Evolutionary conservation across 164 flowering plant species (phyloP).

Genomic region (Magnolia officinalis): DNA sequence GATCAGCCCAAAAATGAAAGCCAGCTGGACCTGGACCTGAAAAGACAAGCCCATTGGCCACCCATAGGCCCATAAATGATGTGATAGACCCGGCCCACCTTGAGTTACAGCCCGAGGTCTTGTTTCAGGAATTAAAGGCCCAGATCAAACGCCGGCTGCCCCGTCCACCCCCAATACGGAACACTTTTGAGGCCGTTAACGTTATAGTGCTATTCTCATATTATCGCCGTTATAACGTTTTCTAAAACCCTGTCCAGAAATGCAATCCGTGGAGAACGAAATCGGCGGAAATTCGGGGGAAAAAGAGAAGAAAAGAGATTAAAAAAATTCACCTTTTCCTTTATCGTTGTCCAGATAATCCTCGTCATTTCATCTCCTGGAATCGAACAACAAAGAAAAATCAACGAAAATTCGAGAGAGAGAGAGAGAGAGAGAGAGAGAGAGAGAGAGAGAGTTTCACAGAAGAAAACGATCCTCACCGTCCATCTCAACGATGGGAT

Average conservation of each 20-base stretch:
- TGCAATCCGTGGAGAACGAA: background rate
- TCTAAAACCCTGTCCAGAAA: background rate
- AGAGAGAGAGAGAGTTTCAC: background rate
- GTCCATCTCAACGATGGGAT: slow-evolving; percentile 95
- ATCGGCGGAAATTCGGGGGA: background rate
- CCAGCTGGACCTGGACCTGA: too few relatives aligned
- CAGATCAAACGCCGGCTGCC: too few relatives aligned
- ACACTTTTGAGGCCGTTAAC: too few relatives aligned
- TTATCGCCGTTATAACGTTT: too few relatives aligned
- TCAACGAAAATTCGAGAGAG: background rate
- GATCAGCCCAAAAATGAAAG: too few relatives aligned
- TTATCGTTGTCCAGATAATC: slow-evolving; percentile 83
- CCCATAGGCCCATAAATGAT: too few relatives aligned
- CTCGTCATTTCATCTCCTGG: slow-evolving; percentile 98
- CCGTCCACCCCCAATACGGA: too few relatives aligned
- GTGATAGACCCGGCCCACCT: too few relatives aligned
- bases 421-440: slow-evolving; percentile 2
- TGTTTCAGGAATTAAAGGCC: too few relatives aligned
- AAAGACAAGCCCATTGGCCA: too few relatives aligned
- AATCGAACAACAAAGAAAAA: slow-evolving; percentile 1
- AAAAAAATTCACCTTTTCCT: slow-evolving; percentile 60
- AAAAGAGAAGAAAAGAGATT: background rate
- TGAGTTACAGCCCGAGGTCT: too few relatives aligned
- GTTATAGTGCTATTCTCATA: too few relatives aligned
- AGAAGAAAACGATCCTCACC: slow-evolving; percentile 32